phyloP scores from a whole-genome alignment of 495 filamentous ascomycete species.

The Aspergillus avenaceus region DNA sequence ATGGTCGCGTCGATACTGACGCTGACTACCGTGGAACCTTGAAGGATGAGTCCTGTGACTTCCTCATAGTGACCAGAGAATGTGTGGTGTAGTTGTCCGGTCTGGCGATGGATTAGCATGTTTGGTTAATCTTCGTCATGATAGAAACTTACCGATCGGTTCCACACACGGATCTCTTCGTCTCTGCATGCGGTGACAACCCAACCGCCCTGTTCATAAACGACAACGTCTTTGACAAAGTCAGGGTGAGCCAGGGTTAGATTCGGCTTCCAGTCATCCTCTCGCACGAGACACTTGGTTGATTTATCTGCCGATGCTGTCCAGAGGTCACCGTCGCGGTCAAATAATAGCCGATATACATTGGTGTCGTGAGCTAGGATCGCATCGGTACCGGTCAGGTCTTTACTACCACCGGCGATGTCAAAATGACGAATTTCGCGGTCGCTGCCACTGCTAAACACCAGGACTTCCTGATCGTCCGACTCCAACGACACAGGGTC shows the following conservation, averaged over 20 bases:
- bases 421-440: slow-evolving; percentile 69
- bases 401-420: slow-evolving; percentile 41
- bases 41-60: slow-evolving; percentile 71
- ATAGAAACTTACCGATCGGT: slow-evolving; percentile 48
- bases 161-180: slow-evolving; percentile 90
- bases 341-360: slow-evolving; percentile 76
- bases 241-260: slow-evolving; percentile 75
- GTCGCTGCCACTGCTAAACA: slow-evolving; percentile 81
- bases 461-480: slow-evolving; percentile 37
- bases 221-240: slow-evolving; percentile 78
- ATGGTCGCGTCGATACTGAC: slow-evolving; percentile 87
- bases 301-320: slow-evolving; percentile 86
- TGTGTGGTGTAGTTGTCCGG: slow-evolving; percentile 68
- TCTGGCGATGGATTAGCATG: slow-evolving; percentile 33
- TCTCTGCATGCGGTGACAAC: slow-evolving; percentile 87
- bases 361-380: slow-evolving; percentile 85
- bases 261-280: slow-evolving; percentile 62
- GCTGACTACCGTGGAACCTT: slow-evolving; percentile 63
- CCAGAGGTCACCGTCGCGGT: slow-evolving; percentile 74
- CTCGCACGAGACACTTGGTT: slow-evolving; percentile 66
- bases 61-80: slow-evolving; percentile 91
- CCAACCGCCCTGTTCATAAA: slow-evolving; percentile 69
- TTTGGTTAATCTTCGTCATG: not conserved
- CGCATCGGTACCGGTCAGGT: slow-evolving; percentile 44
- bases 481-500: slow-evolving; percentile 52